Percentiles rank a stretch among this genome's conserved stretches.
Conservation (phyloP, 345 rosid species). For the Eucalyptus globulus region DNA sequence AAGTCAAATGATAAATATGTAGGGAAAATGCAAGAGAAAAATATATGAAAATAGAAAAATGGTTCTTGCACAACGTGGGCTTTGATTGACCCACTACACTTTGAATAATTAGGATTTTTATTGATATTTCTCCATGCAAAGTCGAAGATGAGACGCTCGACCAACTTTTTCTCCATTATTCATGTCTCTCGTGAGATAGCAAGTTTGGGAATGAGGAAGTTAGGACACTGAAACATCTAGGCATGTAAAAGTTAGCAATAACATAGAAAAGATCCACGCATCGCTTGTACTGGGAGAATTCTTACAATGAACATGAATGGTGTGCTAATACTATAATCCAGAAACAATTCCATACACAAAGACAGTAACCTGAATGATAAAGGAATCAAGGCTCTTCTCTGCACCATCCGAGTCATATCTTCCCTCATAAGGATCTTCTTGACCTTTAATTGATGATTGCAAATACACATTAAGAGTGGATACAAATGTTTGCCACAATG, state of each 20-base stretch:
- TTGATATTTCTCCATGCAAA: background rate
- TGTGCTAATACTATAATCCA: background rate
- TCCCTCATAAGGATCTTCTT: constrained; percentile 65
- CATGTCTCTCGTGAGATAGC: background rate
- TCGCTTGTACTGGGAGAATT: background rate
- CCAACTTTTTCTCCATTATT: background rate
- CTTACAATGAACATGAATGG: background rate
- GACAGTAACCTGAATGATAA: constrained; percentile 61
- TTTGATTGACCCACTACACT: background rate
- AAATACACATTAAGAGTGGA: constrained; percentile 65
- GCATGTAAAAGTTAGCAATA: background rate
- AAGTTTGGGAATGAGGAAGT: background rate
- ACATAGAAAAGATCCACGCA: background rate
- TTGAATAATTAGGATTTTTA: background rate
- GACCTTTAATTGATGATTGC: constrained; percentile 65
- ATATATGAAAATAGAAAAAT: background rate
- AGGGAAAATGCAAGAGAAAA: background rate
- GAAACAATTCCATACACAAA: background rate
- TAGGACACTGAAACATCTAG: background rate
- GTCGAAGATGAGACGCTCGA: background rate
- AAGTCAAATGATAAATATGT: background rate
- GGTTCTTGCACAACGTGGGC: background rate
- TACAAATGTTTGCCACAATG: constrained; percentile 86
- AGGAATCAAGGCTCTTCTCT: constrained; percentile 87
- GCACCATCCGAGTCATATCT: constrained; percentile 93